Evolutionary conservation across 2,329 filamentous ascomycete species (phyloP).

Genomic region (Fusarium denticulatum): DNA sequence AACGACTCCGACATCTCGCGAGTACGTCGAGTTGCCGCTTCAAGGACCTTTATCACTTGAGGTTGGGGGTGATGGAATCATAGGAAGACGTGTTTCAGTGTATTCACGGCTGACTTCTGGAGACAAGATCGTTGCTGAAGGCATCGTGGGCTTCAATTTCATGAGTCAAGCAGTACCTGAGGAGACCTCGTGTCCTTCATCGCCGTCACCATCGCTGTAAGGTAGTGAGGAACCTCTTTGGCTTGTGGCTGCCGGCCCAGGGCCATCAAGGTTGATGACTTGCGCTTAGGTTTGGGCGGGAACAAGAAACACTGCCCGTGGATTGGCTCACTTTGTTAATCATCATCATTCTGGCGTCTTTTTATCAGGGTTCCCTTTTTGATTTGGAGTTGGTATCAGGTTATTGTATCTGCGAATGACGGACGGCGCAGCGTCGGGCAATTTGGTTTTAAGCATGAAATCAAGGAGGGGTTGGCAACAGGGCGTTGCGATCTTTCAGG

Average conservation of each 20-base stretch:
- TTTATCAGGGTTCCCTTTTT: neutral
- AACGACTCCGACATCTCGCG: conserved; percentile 2
- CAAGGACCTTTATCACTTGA: conserved; percentile 54
- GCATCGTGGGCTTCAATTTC: conserved; percentile 62
- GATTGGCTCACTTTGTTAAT: neutral
- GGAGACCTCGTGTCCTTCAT: neutral
- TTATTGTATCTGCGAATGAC: neutral
- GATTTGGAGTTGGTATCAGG: neutral
- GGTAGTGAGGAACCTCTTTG: neutral
- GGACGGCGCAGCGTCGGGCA: neutral
- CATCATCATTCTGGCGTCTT: neutral
- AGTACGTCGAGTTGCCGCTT: conserved; percentile 50
- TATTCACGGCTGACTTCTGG: conserved; percentile 42
- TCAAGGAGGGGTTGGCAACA: neutral
- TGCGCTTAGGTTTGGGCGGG: neutral
- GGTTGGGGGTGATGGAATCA: conserved; percentile 59
- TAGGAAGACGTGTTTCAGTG: conserved; percentile 59
- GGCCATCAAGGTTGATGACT: conserved; percentile 35
- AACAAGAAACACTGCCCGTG: neutral
- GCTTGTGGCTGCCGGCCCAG: neutral
- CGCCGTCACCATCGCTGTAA: conserved; percentile 25
- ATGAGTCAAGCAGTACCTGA: conserved; percentile 19
- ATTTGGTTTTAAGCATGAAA: neutral
- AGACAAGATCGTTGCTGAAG: conserved; percentile 54
- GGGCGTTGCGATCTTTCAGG: neutral